Evolutionary conservation across 164 flowering plant genomes (phyloP), one percentile per base, ranked within the genome.

Genomic region (Umbilicus rupestris): DNA sequence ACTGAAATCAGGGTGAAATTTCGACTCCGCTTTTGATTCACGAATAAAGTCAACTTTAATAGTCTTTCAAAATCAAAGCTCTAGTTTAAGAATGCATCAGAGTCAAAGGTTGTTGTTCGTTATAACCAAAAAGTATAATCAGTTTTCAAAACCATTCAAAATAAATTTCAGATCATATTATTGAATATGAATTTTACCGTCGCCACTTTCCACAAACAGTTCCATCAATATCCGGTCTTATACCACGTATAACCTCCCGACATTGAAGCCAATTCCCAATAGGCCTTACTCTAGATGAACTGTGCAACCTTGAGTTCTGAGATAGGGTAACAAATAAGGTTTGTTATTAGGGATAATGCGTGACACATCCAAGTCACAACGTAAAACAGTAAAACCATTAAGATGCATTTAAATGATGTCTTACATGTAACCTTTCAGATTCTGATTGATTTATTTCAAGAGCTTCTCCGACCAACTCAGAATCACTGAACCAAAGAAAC

Each of bases 211-310:
- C 96, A 76, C 98, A 94, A 16, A 86, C 67, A 66, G 75, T 73
- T 76, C 82, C 92, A 70, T 79, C 82, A 20, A 37, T 66, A 62
- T 62, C 68, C 30, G 76, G 77, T 45, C 77, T 78, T 30, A 65
- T 22, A 28, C 78, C 77, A 37, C 81, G 81, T 31, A 81, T 49
- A 47, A 80, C 76, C 49, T 81, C 82, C 64, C 74, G 82, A 69
- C 98, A 94, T 65, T 89, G 98, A 77, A 94, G 86, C 98, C 98
- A 94, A 67, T 94, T 91, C 19, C 96, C 87, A 26, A 83, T 80
- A 41, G 85, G 74, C 71, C 74, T 77, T 33, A 65, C 67, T 69
- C 68, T 70, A 62, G 74, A 70, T 35, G 79, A 68, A 62, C 82
- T 77, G 44, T 37, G 64, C 30, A 73, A 67, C 30, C 76, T 73